Evolutionary conservation across 306 rosid genomes (phyloP), one percentile per base, ranked within the genome.

Genomic region (Glycine latifolia): DNA sequence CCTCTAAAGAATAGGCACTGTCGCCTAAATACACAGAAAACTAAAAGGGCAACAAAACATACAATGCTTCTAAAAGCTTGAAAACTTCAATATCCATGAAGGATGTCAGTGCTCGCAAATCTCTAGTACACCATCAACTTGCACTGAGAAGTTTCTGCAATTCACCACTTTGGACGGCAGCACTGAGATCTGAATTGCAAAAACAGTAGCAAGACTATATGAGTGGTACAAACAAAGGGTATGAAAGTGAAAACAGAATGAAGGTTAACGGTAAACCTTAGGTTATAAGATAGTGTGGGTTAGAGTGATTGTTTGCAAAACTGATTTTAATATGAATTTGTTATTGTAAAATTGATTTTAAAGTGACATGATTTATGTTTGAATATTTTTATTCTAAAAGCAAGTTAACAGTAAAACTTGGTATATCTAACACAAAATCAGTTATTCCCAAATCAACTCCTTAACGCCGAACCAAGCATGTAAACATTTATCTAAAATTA

Each of bases 141-240:
- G 94, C 43, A 73, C 82, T 67, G 4, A 91, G 91, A 86, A 91
- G 96, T 78, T 91, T 90, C 85, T 90, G 95, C 87, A 95, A 86
- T 79, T 90, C 89, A 9, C 98, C 97, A 84, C 89, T 89, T 80
- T 67, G 79, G 76, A 91, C 80, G 9, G 98, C 94, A 67, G 88
- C 90, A 77, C 66, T 86, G 83, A 95, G 92, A 86, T 93, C 98
- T 93, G 90, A 10, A 69, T 56, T 62, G 50, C 71, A 50, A 61
- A 58, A 67, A 26, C 15, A 65, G 62, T 58, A 58, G 10, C 5
- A 17, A 78, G 54, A 79, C 56, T 12, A 58, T 0, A 60, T 35
- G 9, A 68, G 35, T 11, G 5, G 7, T 26, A 26, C 31, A 26
- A 37, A 50, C 52, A 11, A 7, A 4, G 47, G 12, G 39, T 31